These are phyloP conservation scores for Fusarium graminum DNA, from an alignment of 2,329 filamentous ascomycete species.

Conservation along the genomic window DNA sequence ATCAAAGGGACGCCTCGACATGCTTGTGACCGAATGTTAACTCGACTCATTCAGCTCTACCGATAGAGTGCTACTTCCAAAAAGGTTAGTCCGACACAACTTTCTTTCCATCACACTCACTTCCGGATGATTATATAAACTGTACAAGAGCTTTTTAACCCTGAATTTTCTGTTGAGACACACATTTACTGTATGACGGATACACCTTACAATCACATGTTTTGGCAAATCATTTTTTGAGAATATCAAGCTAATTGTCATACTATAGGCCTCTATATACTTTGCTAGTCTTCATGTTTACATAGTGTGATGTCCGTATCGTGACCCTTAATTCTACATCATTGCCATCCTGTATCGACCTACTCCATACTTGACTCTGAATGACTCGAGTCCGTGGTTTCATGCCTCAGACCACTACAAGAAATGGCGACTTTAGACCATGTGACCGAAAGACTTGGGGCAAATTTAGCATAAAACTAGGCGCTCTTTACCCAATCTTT, in stretches of 20 bases:
- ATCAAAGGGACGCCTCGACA: conserved; percentile 43
- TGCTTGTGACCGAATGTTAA: conserved; percentile 45
- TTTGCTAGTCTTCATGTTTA: conserved; percentile 21
- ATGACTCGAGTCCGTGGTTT: not conserved
- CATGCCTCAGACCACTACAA: conserved; percentile 51
- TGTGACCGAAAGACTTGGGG: too few species aligned
- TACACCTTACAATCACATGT: conserved; percentile 31
- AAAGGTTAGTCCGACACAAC: conserved; percentile 61
- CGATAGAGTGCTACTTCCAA: conserved; percentile 25
- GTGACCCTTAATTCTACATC: conserved; percentile 4
- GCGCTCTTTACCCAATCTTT: too few species aligned
- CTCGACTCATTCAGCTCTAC: conserved; percentile 27
- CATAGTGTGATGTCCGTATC: conserved; percentile 34
- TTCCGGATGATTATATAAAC: conserved; percentile 67
- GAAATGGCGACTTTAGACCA: too few species aligned
- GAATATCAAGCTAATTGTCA: conserved; percentile 58
- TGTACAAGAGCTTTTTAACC: conserved; percentile 77
- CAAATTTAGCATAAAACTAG: too few species aligned
- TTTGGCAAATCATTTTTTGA: conserved; percentile 42
- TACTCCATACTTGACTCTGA: conserved; percentile 14
- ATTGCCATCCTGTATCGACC: conserved; percentile 19
- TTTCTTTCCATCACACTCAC: conserved; percentile 33
- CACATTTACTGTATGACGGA: conserved; percentile 70
- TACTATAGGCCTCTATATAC: conserved; percentile 38
- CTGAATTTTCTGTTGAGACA: conserved; percentile 71